These are phyloP conservation scores for Psophocarpus tetragonolobus DNA, from an alignment of 306 rosid species.

Conservation along the genomic window DNA sequence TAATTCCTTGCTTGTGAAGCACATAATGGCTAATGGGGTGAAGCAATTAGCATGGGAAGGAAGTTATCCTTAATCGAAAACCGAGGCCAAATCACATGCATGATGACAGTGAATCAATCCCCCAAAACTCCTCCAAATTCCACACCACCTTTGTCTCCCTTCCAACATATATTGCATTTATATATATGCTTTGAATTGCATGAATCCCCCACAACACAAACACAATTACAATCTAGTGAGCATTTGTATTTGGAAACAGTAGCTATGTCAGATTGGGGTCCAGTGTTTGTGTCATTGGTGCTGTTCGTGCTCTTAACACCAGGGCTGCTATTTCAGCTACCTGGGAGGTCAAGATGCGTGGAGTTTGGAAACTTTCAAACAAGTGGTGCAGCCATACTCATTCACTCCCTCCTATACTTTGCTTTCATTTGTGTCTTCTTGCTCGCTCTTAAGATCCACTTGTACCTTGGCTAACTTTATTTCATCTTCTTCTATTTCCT, in stretches of 20 bases:
- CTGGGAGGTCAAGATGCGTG: conserved; percentile 63
- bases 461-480: conserved; percentile 60
- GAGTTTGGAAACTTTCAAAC: conserved; percentile 88
- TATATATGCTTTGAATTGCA: neutral
- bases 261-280: conserved; percentile 85
- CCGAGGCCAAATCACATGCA: conserved; percentile 11
- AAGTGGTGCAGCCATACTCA: conserved; percentile 72
- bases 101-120: neutral
- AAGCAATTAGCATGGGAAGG: conserved; percentile 29
- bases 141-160: neutral
- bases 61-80: conserved; percentile 48
- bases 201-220: neutral
- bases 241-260: neutral
- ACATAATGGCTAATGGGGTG: conserved; percentile 25
- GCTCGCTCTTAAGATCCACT: conserved; percentile 65
- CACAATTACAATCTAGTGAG: neutral
- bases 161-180: neutral
- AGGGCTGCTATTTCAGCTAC: conserved; percentile 73
- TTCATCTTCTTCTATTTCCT: too few species aligned
- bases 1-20: conserved; percentile 36
- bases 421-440: conserved; percentile 66
- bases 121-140: conserved; percentile 3
- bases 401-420: conserved; percentile 80
- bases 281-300: conserved; percentile 69
- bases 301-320: conserved; percentile 78